Base-by-base conservation (phyloP, 441 rosid species). In the Codiaeum variegatum region DNA sequence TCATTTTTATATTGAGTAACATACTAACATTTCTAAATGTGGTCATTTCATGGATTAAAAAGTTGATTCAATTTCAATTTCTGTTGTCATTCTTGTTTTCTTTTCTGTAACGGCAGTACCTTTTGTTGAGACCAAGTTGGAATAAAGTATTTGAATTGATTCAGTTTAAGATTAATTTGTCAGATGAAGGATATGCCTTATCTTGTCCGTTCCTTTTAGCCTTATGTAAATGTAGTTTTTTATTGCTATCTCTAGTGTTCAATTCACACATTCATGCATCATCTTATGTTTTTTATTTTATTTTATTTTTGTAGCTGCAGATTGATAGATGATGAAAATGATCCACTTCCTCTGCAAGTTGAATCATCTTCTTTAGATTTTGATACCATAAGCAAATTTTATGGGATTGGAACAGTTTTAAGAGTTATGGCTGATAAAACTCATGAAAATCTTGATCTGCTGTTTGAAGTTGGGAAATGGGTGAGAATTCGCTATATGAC, bases 401-500 rank as follows among this genome's bases (percentile, higher is more conserved):
- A 5, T 16, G 7, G 12, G 21, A 2, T 79, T 15, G 63, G 78
- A 11, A 75, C 78, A 7, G 49, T 75, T 55, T 47, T 78, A 70
- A 78, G 78, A 46, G 66, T 71, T 8, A 26, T 44, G 21, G 70
- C 70, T 55, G 23, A 75, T 54, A 7, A 11, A 52, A 16, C 9
- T 38, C 71, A 75, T 72, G 77, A 59, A 73, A 64, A 72, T 8
- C 31, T 75, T 49, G 71, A 42, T 31, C 15, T 9, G 2, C 64
- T 21, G 28, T 68, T 75, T 26, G 52, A 9, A 4, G 26, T 67
- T 40, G 75, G 52, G 42, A 74, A 54, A 44, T 78, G 81, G 78
- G 66, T 70, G 54, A 74, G 47, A 40, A 47, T 78, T 23, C 58
- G 68, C 29, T 52, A 61, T 26, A 69, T 75, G 64, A 28, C 23